Conservation (phyloP, 2,329 filamentous ascomycete genomes). For the Verticillium nubilum region DNA sequence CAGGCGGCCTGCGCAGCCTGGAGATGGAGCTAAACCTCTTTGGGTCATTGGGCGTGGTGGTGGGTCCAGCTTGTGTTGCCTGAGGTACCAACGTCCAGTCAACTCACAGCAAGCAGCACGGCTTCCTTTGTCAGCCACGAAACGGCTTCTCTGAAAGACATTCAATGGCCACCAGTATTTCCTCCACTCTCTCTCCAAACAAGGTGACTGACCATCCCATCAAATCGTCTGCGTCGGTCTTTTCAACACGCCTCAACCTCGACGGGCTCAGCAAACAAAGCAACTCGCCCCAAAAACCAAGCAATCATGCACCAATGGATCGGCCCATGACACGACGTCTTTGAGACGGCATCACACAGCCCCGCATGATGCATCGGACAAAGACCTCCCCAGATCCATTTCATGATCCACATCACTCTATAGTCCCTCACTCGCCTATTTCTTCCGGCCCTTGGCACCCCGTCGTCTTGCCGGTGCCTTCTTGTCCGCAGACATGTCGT, state of each 20-base stretch:
- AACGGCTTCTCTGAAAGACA: not conserved
- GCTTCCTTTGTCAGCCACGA: not conserved
- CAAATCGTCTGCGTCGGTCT: not conserved
- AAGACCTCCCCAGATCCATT: not conserved
- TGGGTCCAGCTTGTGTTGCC: not conserved
- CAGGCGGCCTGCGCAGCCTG: slow-evolving; percentile 27
- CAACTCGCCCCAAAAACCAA: not conserved
- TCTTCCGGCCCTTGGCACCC: slow-evolving; percentile 37
- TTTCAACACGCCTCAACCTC: not conserved
- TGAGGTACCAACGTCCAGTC: not conserved
- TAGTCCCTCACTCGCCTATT: slow-evolving; percentile 12
- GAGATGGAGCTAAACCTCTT: slow-evolving; percentile 26
- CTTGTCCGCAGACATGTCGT: slow-evolving; percentile 45
- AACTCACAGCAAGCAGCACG: not conserved
- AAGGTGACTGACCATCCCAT: not conserved
- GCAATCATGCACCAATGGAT: not conserved
- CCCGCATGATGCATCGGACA: not conserved
- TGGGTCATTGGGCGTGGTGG: slow-evolving; percentile 10
- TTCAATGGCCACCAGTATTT: not conserved
- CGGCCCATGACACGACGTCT: not conserved
- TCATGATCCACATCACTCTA: not conserved
- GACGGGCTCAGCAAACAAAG: not conserved
- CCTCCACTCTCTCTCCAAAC: not conserved
- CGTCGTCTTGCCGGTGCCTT: slow-evolving; percentile 35
- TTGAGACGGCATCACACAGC: not conserved